Conservation (phyloP, 2,329 filamentous ascomycete genomes). For the Rhynchosporium agropyri region DNA sequence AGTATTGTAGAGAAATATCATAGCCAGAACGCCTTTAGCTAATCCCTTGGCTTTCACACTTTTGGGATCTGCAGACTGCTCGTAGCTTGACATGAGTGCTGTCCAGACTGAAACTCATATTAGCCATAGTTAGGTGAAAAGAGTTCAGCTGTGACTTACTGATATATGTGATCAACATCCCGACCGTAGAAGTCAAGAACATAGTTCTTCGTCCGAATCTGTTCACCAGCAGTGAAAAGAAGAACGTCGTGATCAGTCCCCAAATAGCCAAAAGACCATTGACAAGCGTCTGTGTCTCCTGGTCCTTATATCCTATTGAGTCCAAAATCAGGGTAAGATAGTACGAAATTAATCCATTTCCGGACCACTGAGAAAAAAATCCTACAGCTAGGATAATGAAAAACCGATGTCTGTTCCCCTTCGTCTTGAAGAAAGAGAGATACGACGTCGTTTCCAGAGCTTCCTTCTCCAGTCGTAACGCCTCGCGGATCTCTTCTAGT, state of each 20-base stretch:
- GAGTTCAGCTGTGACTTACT: slow-evolving; percentile 14
- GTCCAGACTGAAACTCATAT: slow-evolving; percentile 28
- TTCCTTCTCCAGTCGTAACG: slow-evolving; percentile 29
- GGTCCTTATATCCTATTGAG: slow-evolving; percentile 30
- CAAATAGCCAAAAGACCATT: slow-evolving; percentile 34
- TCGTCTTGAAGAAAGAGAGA: slow-evolving; percentile 31
- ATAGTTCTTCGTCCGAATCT: slow-evolving; percentile 31
- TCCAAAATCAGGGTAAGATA: slow-evolving; percentile 34
- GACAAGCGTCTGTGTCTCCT: slow-evolving; percentile 31
- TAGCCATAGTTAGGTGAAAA: not conserved
- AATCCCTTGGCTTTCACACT: slow-evolving; percentile 21
- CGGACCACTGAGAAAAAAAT: slow-evolving; percentile 31
- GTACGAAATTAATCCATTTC: slow-evolving; percentile 36
- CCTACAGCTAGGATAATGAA: slow-evolving; percentile 30
- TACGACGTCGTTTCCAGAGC: slow-evolving; percentile 44
- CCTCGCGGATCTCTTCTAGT: slow-evolving; percentile 30
- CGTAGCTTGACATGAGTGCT: slow-evolving; percentile 32
- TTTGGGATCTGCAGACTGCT: slow-evolving; percentile 18
- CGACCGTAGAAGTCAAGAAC: slow-evolving; percentile 29
- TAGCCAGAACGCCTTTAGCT: slow-evolving; percentile 30
- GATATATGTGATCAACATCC: slow-evolving; percentile 31
- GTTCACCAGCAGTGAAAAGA: slow-evolving; percentile 32
- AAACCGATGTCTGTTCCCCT: slow-evolving; percentile 32
- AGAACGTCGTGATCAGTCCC: slow-evolving; percentile 29
- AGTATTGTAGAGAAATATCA: slow-evolving; percentile 51